Evolutionary conservation across 148 eudicot species (phyloP), one percentile per base, ranked within the genome.

Genomic region (Silene conica): DNA sequence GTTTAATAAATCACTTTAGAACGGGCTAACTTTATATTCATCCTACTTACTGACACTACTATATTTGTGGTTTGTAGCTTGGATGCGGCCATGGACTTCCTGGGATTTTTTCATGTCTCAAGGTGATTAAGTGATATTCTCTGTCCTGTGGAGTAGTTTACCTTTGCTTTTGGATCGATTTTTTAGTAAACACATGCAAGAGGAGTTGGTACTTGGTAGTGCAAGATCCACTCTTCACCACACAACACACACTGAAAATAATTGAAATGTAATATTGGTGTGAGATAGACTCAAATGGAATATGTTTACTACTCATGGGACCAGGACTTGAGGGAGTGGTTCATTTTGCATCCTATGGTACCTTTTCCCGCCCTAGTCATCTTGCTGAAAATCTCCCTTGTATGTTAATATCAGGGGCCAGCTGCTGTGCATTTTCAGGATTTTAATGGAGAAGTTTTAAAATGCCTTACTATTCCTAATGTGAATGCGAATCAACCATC

Each of bases 61-160:
- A 60, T 70, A 9, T 74, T 73, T n/a, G 7, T 55, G 31, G 19
- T 31, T 74, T 86, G 76, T 78, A 94, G 99, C 96, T 95, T 77
- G 99, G 99, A 73, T 95, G 96, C 64, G 99, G 99, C 58, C 99
- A 95, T 82, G 99, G 99, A 55, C 97, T 95, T 79, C 99, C 99
- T 76, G 97, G 99, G 41, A 89, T 95, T 67, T 95, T 84, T 79
- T 82, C 92, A 65, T 88, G 90, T 83, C 82, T 92, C 28, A 84
- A 89, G 98, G 98, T 91, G 77, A 79, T 55, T 11, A 43, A 46
- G 38, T 48, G 67, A 76, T 38, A 1, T 16, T 48, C 54, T 48
- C 4, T 48, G 54, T 48, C 54, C 54, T 61, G 2, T 15, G 46
- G 64, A 28, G 57, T 71, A 9, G 54, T 48, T 48, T 2, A 48